A percentile compares a stretch with the other conserved stretches of the same genome.
These are phyloP conservation scores for Jackrogersella multiformis DNA, from an alignment of 495 filamentous ascomycete species.

Conservation along the genomic window DNA sequence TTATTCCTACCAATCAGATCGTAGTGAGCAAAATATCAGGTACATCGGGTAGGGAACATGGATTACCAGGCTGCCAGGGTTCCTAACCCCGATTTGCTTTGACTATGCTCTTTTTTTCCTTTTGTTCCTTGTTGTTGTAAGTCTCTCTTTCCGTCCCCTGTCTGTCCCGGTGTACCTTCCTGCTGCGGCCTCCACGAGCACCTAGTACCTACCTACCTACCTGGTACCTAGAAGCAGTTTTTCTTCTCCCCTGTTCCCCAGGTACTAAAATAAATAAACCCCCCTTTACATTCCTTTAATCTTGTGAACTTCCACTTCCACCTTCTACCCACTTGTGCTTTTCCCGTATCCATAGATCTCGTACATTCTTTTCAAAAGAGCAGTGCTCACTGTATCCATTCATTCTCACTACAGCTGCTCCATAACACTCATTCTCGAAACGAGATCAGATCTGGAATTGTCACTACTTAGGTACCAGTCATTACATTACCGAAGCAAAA, in stretches of 20 bases:
- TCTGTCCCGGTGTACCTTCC: background rate
- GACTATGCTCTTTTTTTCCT: constrained; percentile 14
- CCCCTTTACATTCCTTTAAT: constrained; percentile 32
- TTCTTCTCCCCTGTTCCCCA: constrained; percentile 4
- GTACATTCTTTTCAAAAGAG: constrained; percentile 53
- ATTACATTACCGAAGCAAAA: constrained; percentile 28
- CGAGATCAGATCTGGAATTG: constrained; percentile 15
- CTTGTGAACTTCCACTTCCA: constrained; percentile 17
- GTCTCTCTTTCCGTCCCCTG: background rate
- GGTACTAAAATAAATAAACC: constrained; percentile 33
- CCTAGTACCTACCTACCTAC: background rate
- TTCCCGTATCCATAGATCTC: constrained; percentile 37
- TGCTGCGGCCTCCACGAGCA: background rate
- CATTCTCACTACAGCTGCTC: constrained; percentile 44
- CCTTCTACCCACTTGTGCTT: constrained; percentile 36
- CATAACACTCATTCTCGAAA: constrained; percentile 41
- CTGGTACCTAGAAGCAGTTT: constrained; percentile 30
- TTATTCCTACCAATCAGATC: constrained; percentile 20
- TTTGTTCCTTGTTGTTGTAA: constrained; percentile 3
- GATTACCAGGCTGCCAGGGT: background rate
- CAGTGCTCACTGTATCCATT: constrained; percentile 54
- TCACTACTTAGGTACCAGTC: background rate
- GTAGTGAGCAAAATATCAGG: background rate
- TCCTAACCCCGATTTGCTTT: background rate
- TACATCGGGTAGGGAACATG: constrained; percentile 18